Percentiles rank a stretch among this genome's conserved stretches.
phyloP scores from a whole-genome alignment of 306 rosid species.

The Datisca glomerata region DNA sequence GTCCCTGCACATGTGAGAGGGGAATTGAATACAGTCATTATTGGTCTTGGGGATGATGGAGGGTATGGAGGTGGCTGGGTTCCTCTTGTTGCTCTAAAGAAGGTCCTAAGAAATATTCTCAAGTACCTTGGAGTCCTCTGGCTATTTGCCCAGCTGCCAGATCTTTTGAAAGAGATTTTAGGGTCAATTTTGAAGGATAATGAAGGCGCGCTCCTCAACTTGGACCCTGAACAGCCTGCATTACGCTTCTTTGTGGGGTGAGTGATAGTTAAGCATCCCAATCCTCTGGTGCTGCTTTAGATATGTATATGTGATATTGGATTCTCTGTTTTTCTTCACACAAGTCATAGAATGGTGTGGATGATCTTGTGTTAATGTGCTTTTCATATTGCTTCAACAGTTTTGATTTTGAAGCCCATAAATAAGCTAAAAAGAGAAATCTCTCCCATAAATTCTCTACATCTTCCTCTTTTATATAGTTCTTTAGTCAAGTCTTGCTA shows the following conservation, averaged over 20 bases:
- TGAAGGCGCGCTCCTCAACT: slow-evolving; percentile 90
- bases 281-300: not conserved
- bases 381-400: too few relatives aligned
- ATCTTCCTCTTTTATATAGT: not conserved
- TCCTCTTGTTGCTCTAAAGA: slow-evolving; percentile 96
- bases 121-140: slow-evolving; percentile 98
- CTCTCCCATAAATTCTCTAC: not conserved
- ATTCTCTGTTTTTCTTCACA: not conserved
- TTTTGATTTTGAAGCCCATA: too few relatives aligned
- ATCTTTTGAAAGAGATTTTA: slow-evolving; percentile 78
- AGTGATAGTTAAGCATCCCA: slow-evolving; percentile 17
- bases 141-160: slow-evolving; percentile 97
- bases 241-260: slow-evolving; percentile 98
- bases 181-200: slow-evolving; percentile 96
- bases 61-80: slow-evolving; percentile 99
- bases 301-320: too few relatives aligned
- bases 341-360: too few relatives aligned
- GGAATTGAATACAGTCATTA: slow-evolving; percentile 92
- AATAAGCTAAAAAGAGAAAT: too few relatives aligned
- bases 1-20: slow-evolving; percentile 98
- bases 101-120: slow-evolving; percentile 94
- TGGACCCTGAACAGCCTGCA: slow-evolving; percentile 99
- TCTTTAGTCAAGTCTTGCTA: not conserved
- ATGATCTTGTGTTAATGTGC: too few relatives aligned
- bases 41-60: slow-evolving; percentile 99